Percentiles rank a stretch among this genome's conserved stretches.
phyloP scores from a whole-genome alignment of 495 filamentous ascomycete genomes.

The Bacidia rubella region DNA sequence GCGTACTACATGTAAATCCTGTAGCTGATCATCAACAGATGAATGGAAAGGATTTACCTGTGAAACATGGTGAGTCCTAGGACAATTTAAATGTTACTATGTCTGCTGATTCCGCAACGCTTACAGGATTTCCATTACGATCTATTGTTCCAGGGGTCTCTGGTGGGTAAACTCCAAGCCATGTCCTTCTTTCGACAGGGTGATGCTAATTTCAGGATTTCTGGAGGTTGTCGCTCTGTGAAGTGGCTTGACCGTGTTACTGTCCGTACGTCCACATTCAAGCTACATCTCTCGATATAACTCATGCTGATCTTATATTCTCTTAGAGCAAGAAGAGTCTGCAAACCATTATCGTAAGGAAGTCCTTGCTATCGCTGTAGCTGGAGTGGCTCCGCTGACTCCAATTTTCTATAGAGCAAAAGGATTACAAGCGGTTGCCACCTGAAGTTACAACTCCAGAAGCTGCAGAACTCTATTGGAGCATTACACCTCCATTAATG shows the following conservation, averaged over 20 bases:
- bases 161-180: no score
- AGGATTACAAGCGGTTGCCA: slow-evolving; percentile 51
- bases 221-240: slow-evolving; percentile 46
- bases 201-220: not conserved
- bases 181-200: no score
- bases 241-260: slow-evolving; percentile 53
- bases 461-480: slow-evolving; percentile 41
- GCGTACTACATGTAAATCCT: not conserved
- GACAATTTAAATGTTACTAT: not conserved
- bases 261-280: no score
- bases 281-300: no score
- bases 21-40: slow-evolving; percentile 25
- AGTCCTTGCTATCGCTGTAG: no score
- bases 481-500: slow-evolving; percentile 38
- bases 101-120: no score
- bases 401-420: no score
- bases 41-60: slow-evolving; percentile 42
- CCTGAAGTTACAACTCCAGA: slow-evolving; percentile 38
- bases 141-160: no score
- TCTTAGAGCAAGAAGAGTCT: not conserved
- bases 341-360: slow-evolving; percentile 31
- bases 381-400: no score
- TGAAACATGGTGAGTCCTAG: slow-evolving; percentile 38
- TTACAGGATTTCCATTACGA: no score
- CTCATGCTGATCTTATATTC: no score